A percentile compares a stretch with the other conserved stretches of the same genome.
These are phyloP conservation scores for Penicillium mononematosum DNA, from an alignment of 495 filamentous ascomycete species.

Conservation along the genomic window DNA sequence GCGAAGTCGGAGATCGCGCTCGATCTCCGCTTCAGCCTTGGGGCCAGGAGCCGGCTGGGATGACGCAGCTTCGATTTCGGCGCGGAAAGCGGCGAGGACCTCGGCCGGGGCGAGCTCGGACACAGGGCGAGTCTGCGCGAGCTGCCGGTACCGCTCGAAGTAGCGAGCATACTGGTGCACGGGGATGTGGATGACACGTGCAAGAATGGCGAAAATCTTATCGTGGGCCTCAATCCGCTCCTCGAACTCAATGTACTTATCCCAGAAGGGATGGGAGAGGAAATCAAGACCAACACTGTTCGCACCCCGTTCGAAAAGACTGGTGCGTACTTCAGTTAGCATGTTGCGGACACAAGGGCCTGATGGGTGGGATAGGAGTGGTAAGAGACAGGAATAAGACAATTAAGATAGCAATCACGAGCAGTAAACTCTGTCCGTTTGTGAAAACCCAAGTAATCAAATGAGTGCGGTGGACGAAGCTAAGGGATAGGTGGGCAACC, in stretches of 20 bases:
- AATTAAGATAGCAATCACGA: slow-evolving; percentile 53
- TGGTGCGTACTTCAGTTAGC: slow-evolving; percentile 46
- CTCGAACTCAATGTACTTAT: slow-evolving; percentile 97
- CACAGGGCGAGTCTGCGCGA: slow-evolving; percentile 71
- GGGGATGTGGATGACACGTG: slow-evolving; percentile 85
- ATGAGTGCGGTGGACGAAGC: slow-evolving; percentile 32
- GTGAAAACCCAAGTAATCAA: slow-evolving; percentile 43
- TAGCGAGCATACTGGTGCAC: slow-evolving; percentile 97
- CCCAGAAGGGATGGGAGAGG: slow-evolving; percentile 94
- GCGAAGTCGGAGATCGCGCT: slow-evolving; percentile 75
- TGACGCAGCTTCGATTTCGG: slow-evolving; percentile 62
- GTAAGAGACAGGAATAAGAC: slow-evolving; percentile 29
- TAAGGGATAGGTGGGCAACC: slow-evolving; percentile 30
- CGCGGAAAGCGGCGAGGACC: slow-evolving; percentile 63
- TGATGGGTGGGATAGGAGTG: slow-evolving; percentile 26
- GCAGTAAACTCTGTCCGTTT: slow-evolving; percentile 42
- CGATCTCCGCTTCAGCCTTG: slow-evolving; percentile 73
- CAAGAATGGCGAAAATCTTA: slow-evolving; percentile 81
- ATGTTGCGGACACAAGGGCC: slow-evolving; percentile 12
- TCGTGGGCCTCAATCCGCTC: slow-evolving; percentile 83
- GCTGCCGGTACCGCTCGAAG: slow-evolving; percentile 83
- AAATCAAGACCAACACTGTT: slow-evolving; percentile 88
- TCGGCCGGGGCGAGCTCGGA: slow-evolving; percentile 69
- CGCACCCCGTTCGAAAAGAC: slow-evolving; percentile 91
- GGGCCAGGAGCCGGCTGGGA: slow-evolving; percentile 43